Conservation (phyloP, 2,329 filamentous ascomycete genomes). For the Emergomyces africanus region DNA sequence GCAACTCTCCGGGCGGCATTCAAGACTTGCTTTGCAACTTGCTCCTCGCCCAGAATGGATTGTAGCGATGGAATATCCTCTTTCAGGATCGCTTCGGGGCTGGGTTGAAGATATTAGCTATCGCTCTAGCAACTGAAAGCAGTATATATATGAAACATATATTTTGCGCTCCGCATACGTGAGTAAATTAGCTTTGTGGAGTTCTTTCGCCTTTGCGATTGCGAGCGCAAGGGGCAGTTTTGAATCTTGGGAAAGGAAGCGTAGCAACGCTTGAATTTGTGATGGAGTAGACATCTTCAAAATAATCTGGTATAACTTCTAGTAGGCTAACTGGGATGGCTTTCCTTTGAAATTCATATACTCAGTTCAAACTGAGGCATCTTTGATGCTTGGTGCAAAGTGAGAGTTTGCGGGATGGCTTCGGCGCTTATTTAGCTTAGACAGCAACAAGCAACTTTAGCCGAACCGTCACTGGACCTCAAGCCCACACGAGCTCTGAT, state of each 20-base stretch:
- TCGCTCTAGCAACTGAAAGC: constrained; percentile 2
- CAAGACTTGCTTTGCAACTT: constrained; percentile 43
- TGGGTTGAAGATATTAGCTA: constrained; percentile 12
- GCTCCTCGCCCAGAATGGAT: constrained; percentile 38
- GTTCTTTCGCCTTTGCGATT: constrained; percentile 42
- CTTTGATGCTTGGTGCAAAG: background rate
- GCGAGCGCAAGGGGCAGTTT: constrained; percentile 44
- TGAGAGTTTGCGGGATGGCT: background rate
- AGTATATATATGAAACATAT: constrained; percentile 4
- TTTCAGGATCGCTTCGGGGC: constrained; percentile 38
- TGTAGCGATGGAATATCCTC: constrained; percentile 32
- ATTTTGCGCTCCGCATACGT: constrained; percentile 18
- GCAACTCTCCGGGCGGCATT: constrained; percentile 44
- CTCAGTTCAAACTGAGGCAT: too few species aligned
- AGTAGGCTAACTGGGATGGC: background rate
- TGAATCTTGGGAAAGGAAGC: constrained; percentile 46
- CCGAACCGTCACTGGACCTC: background rate
- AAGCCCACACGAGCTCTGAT: background rate
- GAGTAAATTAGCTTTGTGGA: constrained; percentile 37
- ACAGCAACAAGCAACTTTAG: background rate
- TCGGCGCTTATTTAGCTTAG: background rate
- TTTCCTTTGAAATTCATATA: background rate
- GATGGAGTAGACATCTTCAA: constrained; percentile 14
- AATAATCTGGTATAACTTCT: background rate
- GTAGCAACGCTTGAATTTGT: constrained; percentile 35